A percentile compares a stretch with the other conserved stretches of the same genome.
Conservation (phyloP, 73 alveolate genomes). For the Symbiodinium pilosum region DNA sequence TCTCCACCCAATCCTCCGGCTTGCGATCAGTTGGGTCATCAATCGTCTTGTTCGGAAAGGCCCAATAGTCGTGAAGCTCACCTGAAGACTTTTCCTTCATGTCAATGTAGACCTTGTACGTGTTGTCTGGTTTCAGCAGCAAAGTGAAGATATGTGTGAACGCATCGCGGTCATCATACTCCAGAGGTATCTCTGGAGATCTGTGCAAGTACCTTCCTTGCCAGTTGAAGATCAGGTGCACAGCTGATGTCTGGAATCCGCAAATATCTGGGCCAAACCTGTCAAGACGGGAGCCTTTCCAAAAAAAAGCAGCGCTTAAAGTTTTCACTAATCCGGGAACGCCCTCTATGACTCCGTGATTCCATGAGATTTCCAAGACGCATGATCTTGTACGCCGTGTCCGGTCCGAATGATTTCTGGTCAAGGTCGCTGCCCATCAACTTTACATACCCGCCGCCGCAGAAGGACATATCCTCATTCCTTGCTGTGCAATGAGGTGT, state of each 20-base stretch:
- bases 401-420: slow-evolving; percentile 4
- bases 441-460: slow-evolving; percentile 61
- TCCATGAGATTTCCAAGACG: neutral
- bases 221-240: slow-evolving; percentile 48
- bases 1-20: slow-evolving; percentile 42
- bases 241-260: slow-evolving; percentile 38
- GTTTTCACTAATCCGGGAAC: neutral
- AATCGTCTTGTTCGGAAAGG: slow-evolving; percentile 39
- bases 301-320: neutral
- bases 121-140: slow-evolving; percentile 45
- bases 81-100: slow-evolving; percentile 58
- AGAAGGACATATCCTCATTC: slow-evolving; percentile 36
- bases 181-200: slow-evolving; percentile 27
- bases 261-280: slow-evolving; percentile 80
- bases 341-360: neutral
- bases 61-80: slow-evolving; percentile 42
- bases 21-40: slow-evolving; percentile 67
- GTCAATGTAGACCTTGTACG: slow-evolving; percentile 47
- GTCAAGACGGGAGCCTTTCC: neutral
- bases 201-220: slow-evolving; percentile 25
- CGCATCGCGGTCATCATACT: slow-evolving; percentile 43
- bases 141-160: slow-evolving; percentile 51
- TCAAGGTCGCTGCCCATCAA: slow-evolving; percentile 19
- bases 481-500: too few species aligned
- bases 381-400: slow-evolving; percentile 42